Base-by-base conservation (phyloP, 208 protist species). In the Porcisia deanei region DNA sequence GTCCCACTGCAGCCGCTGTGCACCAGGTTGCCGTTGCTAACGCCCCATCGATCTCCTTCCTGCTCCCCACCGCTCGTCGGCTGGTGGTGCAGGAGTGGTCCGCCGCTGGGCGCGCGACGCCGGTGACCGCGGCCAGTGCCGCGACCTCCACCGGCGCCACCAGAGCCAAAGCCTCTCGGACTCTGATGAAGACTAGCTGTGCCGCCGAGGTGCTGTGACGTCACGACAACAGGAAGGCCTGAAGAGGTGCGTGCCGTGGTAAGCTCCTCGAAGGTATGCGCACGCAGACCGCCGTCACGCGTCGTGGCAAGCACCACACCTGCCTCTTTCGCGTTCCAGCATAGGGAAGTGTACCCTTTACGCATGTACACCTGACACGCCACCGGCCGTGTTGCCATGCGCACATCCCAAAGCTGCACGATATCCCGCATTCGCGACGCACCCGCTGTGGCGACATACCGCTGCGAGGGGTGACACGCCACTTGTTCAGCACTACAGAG, bases 371-470 rank as follows among this genome's bases (percentile, higher is more conserved):
- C 71, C 2, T 81, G 77, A 8, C 66, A 69, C 22, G 71, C 63
- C 22, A 93, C 75, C 6, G 88, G 88, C 3, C 81, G 73, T 16
- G 85, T 77, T 10, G 79, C 75, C 79, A 84, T 83, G 73, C 91
- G 88, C 22, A 95, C 58, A 71, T 95, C 91, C 91, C 91, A 95
- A 25, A 95, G 82, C 82, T 95, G 91, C 74, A 92, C 80, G 9
- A 95, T 78, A 69, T 91, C 91, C 8, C 71, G 65, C 39, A 71
- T 60, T 22, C 65, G 54, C 0, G 85, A 64, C 45, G 75, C 83
- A 20, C 87, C 91, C 20, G 79, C 86, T 22, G 82, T 84, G 20
- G 91, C 91, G 41, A 95, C 85, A 68, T 90, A 93, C 45, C 58
- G 78, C 75, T 86, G 80, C 34, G 87, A 84, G 1, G 82, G 80